A percentile compares a stretch with the other conserved stretches of the same genome.
phyloP scores from a whole-genome alignment of 179 eudicot genomes.

The Gypsophila paniculata region DNA sequence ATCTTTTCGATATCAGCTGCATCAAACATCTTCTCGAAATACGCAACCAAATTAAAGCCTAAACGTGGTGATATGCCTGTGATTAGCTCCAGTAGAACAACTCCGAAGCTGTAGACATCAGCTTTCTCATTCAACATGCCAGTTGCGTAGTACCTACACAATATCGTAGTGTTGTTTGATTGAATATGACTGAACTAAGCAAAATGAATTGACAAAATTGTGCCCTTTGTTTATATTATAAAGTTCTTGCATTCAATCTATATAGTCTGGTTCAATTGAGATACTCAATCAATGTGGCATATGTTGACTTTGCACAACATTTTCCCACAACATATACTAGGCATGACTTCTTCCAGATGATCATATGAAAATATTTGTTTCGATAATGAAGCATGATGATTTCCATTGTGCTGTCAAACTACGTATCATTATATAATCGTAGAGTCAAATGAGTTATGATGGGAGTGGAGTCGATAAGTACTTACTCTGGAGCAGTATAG shows the following conservation, averaged over 20 bases:
- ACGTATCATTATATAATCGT: not conserved
- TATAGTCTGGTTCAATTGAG: not conserved
- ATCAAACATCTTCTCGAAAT: not conserved
- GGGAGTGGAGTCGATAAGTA: not conserved
- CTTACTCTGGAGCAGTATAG: slow-evolving; percentile 29
- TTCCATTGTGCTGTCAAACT: not conserved
- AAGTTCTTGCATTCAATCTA: not conserved
- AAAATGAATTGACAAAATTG: no score
- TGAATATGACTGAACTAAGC: not conserved
- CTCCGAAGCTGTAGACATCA: slow-evolving; percentile 21
- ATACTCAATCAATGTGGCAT: no score
- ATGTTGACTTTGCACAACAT: no score
- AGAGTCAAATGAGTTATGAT: not conserved
- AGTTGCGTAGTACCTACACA: slow-evolving; percentile 15
- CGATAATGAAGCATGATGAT: no score
- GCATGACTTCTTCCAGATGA: not conserved
- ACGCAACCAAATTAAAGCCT: slow-evolving; percentile 5
- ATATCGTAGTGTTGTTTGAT: not conserved
- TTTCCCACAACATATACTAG: not conserved
- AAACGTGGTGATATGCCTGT: slow-evolving; percentile 15
- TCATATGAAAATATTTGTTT: not conserved
- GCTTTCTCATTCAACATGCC: slow-evolving; percentile 18
- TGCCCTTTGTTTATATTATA: no score
- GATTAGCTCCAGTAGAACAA: slow-evolving; percentile 21
- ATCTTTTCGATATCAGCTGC: slow-evolving; percentile 6